Base-by-base conservation (phyloP, 192 early-diverging fungal species). In the Entophlyctis helioformis region DNA sequence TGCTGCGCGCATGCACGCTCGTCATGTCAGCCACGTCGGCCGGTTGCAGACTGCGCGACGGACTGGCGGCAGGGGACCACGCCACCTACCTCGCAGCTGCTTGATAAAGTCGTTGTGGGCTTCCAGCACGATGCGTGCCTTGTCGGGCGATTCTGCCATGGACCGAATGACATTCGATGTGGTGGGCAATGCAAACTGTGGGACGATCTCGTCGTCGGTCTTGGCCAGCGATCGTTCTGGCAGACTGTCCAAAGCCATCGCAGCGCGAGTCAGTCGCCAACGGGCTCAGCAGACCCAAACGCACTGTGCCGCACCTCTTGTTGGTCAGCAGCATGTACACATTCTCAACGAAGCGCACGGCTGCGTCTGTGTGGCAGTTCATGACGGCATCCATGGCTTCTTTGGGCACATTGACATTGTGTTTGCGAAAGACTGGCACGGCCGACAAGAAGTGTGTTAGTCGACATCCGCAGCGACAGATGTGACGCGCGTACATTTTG, bases 121-220 rank as follows among this genome's bases (percentile, higher is more conserved):
- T 42, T 64, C 62, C 27, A 64, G 13, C 13, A 64, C 58, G 13
- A 50, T 6, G 37, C 22, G 10, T 46, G 54, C 67, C 57, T 63
- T 62, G 2, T 39, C 50, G 5, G 67, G 54, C 13, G 46, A 46
- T 18, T 38, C 57, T 9, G 39, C 36, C 26, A 59, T 25, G n/a
- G 23, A 34, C 15, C 59, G 55, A 12, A 71, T 60, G 15, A 64
- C 51, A n/a, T 60, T 57, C 1, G 54, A 23, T 4, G 68, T 66
- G 1, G 68, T 71, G 18, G 68, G 68, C 9, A 71, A 32, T 12
- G 60, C 53, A 42, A 66, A 71, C 26, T 66, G 68, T 16, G 68
- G 68, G 9, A 71, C 39, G n/a, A 19, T 54, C 36, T 9, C 22
- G 8, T 54, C 34, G n/a, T n/a, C n/a, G n/a, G n/a, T n/a, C n/a